Conservation (phyloP, 1,139 yeast species). For the Diutina sp. region DNA sequence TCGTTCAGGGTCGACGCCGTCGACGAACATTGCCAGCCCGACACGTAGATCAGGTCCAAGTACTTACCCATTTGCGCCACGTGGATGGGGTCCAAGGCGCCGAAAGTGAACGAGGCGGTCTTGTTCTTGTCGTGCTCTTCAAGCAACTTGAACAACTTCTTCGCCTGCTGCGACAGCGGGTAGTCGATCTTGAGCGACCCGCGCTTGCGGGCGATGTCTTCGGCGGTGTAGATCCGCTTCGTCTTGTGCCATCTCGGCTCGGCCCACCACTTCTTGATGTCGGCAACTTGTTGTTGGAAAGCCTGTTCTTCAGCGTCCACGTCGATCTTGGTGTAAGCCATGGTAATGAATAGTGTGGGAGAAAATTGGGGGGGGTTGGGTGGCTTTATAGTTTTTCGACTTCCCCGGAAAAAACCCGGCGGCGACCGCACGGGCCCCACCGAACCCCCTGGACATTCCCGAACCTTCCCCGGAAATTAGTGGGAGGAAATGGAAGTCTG, state of each 20-base stretch:
- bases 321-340: slow-evolving; percentile 44
- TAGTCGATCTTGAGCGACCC: slow-evolving; percentile 57
- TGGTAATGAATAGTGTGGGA: too few species aligned
- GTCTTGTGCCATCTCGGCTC: slow-evolving; percentile 85
- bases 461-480: neutral
- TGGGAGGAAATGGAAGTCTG: neutral
- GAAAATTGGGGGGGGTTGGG: neutral
- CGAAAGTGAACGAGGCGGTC: slow-evolving; percentile 82
- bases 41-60: slow-evolving; percentile 83
- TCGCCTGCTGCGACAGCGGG: slow-evolving; percentile 75
- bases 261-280: slow-evolving; percentile 82
- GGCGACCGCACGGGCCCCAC: neutral
- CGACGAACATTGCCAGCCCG: slow-evolving; percentile 98
- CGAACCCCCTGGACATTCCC: too few species aligned
- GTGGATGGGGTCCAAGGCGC: slow-evolving; percentile 94
- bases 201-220: slow-evolving; percentile 83
- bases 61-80: slow-evolving; percentile 94
- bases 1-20: slow-evolving; percentile 96
- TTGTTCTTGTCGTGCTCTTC: slow-evolving; percentile 60
- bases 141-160: slow-evolving; percentile 61
- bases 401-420: slow-evolving; percentile 2
- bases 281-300: slow-evolving; percentile 59
- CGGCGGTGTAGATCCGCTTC: slow-evolving; percentile 80
- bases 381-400: neutral
- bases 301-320: slow-evolving; percentile 48